A percentile compares a stretch with the other conserved stretches of the same genome.
These are phyloP conservation scores for Apiospora phragmitis DNA, from an alignment of 2,329 filamentous ascomycete genomes.

Conservation along the genomic window DNA sequence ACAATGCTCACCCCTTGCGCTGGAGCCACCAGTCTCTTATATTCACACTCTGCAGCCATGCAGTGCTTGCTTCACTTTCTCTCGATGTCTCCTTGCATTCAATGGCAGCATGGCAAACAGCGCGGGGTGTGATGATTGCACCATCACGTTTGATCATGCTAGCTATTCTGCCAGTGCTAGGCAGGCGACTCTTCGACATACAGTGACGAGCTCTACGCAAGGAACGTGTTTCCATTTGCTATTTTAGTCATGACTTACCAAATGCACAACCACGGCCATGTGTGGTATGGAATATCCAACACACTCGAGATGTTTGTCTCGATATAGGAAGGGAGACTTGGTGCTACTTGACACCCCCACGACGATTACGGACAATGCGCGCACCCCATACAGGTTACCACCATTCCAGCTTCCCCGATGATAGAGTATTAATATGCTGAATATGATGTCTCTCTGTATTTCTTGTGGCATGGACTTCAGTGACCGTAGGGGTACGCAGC, in stretches of 20 bases:
- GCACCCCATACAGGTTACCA: not conserved
- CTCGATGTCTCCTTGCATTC: not conserved
- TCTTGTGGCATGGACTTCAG: not conserved
- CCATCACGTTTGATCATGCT: not conserved
- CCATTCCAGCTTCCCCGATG: not conserved
- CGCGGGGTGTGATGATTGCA: not conserved
- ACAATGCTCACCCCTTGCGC: not conserved
- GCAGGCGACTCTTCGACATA: not conserved
- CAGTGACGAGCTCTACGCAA: not conserved
- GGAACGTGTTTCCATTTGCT: not conserved
- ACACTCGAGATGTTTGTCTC: not conserved
- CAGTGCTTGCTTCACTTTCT: not conserved
- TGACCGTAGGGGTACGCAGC: too few relatives aligned
- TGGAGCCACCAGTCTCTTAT: not conserved
- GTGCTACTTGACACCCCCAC: not conserved
- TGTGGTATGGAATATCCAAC: not conserved
- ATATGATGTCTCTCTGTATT: not conserved
- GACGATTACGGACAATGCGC: not conserved
- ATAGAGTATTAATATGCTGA: not conserved
- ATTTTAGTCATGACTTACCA: not conserved
- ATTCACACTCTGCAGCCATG: not conserved
- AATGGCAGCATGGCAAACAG: not conserved
- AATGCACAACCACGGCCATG: not conserved
- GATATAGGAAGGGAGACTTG: not conserved
- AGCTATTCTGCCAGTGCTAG: accelerated